Evolutionary conservation across 1,284 basidiomycete species (phyloP).

Genomic region (Kwoniella shivajii): DNA sequence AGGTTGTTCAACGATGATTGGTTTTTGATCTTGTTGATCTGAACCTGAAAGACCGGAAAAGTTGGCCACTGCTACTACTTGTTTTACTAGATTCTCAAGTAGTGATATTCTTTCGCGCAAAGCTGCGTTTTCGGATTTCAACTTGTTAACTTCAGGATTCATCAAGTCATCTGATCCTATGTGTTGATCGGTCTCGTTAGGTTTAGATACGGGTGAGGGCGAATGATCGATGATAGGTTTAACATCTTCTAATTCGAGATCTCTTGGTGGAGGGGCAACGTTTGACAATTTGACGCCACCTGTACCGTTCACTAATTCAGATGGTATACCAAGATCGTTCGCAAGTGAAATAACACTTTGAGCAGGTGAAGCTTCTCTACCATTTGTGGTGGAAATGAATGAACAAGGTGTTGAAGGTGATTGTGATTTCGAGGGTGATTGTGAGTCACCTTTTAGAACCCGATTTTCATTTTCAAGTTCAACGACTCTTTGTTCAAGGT

Average conservation of each 20-base stretch:
- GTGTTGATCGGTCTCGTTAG: background rate
- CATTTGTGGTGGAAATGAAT: constrained; percentile 3
- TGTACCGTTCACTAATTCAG: constrained; percentile 35
- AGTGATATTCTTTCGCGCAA: constrained; percentile 41
- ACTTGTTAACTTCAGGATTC: constrained; percentile 5
- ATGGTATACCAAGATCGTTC: constrained; percentile 40
- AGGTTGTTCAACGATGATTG: background rate
- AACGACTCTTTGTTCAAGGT: constrained; percentile 48
- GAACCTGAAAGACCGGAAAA: constrained; percentile 17
- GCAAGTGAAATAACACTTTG: constrained; percentile 40
- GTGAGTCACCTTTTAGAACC: constrained; percentile 27
- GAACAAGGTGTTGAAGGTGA: constrained; percentile 10
- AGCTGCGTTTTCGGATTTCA: constrained; percentile 39
- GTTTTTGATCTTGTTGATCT: background rate
- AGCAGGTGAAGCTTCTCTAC: constrained; percentile 37
- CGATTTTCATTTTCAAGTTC: constrained; percentile 51
- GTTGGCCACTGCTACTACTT: constrained; percentile 43
- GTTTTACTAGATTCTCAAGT: constrained; percentile 50
- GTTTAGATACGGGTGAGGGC: background rate
- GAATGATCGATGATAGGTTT: constrained; percentile 22
- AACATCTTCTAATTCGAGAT: constrained; percentile 33
- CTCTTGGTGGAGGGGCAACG: constrained; percentile 43
- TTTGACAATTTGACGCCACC: constrained; percentile 45
- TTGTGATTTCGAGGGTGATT: constrained; percentile 4
- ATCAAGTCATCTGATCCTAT: background rate